phyloP scores from a whole-genome alignment of 2,329 filamentous ascomycete genomes.

The Alternaria infectoria region DNA sequence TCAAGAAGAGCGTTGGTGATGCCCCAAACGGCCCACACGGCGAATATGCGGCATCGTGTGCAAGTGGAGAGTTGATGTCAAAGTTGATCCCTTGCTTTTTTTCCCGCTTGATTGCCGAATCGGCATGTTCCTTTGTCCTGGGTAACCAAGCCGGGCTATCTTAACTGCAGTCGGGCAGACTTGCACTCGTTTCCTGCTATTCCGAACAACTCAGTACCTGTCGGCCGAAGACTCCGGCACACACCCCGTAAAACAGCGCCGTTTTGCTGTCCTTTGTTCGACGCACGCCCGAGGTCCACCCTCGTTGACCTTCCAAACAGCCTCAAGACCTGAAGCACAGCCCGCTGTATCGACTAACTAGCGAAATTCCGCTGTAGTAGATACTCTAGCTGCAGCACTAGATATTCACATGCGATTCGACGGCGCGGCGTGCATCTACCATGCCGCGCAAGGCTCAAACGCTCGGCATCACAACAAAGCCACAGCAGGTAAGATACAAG shows the following conservation, averaged over 20 bases:
- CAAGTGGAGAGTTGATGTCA: neutral
- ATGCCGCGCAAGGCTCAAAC: neutral
- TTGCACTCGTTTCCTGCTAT: neutral
- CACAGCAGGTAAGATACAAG: neutral
- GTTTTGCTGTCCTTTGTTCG: neutral
- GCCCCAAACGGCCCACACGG: neutral
- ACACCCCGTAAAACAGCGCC: neutral
- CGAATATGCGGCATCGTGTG: constrained; percentile 5
- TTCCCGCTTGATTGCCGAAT: neutral
- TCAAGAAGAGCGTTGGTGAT: neutral
- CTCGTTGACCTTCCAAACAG: constrained; percentile 1
- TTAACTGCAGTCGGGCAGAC: neutral
- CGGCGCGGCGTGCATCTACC: neutral
- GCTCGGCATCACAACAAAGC: neutral
- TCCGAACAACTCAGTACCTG: neutral
- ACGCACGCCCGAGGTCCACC: neutral
- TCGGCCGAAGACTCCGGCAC: neutral
- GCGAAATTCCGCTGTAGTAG: neutral
- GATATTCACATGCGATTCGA: neutral
- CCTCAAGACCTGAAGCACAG: neutral
- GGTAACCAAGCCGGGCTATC: neutral
- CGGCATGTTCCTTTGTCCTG: neutral
- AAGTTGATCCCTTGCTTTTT: neutral
- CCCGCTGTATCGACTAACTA: neutral
- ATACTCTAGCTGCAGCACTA: neutral